These are phyloP conservation scores for Meira miltonrushii DNA, from an alignment of 1,284 basidiomycete genomes.

Conservation along the genomic window DNA sequence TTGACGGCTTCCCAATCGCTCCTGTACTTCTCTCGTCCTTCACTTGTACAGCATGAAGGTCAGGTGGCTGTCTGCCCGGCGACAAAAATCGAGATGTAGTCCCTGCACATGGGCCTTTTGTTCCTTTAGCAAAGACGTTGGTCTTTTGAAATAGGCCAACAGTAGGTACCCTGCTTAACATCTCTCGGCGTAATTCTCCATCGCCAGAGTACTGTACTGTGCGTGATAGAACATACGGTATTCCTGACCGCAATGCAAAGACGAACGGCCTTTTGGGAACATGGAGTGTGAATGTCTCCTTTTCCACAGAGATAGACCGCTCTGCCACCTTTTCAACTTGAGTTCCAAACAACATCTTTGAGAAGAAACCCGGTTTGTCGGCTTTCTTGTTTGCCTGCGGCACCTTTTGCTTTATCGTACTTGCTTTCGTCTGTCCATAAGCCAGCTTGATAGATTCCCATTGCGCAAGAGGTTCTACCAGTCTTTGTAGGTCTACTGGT, in stretches of 20 bases:
- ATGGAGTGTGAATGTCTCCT: neutral
- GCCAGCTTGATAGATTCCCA: constrained; percentile 15
- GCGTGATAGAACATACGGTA: constrained; percentile 6
- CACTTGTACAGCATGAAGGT: neutral
- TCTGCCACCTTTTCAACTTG: neutral
- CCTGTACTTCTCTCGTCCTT: too few relatives aligned
- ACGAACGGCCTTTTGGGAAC: constrained; percentile 10
- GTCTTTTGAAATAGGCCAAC: neutral
- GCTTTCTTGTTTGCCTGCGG: neutral
- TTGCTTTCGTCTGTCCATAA: neutral
- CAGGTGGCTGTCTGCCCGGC: constrained; percentile 8
- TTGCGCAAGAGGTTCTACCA: constrained; percentile 12
- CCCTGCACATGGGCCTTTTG: constrained; percentile 1
- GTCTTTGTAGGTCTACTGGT: constrained; percentile 1
- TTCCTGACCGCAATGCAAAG: constrained; percentile 7
- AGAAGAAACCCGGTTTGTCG: constrained; percentile 1
- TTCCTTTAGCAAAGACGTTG: neutral
- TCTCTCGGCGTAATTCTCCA: neutral
- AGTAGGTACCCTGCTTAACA: neutral
- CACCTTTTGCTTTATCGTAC: neutral
- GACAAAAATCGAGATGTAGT: constrained; percentile 1
- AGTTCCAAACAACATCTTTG: constrained; percentile 6
- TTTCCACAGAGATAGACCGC: neutral
- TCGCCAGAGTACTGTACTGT: neutral
- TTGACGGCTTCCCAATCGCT: neutral